Conservation (phyloP, 163 green algal species). For the Chlamydomonas reinhardtii region DNA sequence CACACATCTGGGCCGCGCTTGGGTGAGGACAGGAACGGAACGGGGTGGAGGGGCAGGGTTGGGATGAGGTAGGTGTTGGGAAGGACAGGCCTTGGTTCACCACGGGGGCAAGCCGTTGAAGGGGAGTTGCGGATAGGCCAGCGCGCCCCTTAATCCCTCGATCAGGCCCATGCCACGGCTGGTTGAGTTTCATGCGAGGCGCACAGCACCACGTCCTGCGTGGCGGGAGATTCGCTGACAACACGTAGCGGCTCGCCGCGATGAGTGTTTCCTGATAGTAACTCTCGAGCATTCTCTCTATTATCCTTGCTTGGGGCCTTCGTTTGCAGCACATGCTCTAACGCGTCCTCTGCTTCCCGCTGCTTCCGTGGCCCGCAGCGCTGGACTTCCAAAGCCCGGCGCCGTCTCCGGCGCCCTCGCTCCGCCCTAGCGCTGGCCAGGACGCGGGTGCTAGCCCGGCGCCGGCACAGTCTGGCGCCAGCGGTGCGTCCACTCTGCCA, state of each 20-base stretch:
- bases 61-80: not conserved
- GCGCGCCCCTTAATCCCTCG: constrained; percentile 28
- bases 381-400: constrained; percentile 31
- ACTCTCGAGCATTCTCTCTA: not conserved
- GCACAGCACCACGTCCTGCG: not conserved
- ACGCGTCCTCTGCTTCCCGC: no score
- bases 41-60: not conserved
- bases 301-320: no score
- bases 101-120: not conserved
- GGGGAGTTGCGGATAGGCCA: no score
- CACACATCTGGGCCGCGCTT: constrained; percentile 36
- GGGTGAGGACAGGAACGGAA: not conserved
- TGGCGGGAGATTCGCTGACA: constrained; percentile 38
- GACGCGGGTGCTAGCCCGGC: not conserved
- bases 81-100: not conserved
- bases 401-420: not conserved
- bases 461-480: not conserved
- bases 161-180: not conserved
- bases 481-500: not conserved
- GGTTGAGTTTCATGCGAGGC: constrained; percentile 37
- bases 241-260: not conserved
- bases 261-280: constrained; percentile 48
- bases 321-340: no score
- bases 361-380: not conserved
- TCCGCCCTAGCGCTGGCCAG: not conserved